Conservation (phyloP, 2,329 filamentous ascomycete genomes). For the Alternaria sp. region DNA sequence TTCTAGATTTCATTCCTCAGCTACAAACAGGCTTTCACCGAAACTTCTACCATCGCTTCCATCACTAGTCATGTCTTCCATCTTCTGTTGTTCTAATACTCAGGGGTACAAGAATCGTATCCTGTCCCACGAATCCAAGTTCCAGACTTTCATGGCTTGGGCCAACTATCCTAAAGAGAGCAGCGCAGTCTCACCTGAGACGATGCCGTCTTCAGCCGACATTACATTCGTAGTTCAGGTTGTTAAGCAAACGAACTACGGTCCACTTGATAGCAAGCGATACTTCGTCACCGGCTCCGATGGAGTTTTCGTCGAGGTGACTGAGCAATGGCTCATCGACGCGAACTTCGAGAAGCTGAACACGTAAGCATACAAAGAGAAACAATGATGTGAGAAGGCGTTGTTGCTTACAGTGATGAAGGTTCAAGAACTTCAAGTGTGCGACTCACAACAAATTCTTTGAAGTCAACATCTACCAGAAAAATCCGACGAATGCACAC, state of each 20-base stretch:
- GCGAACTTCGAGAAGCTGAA: slow-evolving; percentile 58
- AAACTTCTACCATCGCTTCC: not conserved
- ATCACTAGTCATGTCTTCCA: slow-evolving; percentile 20
- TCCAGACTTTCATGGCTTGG: slow-evolving; percentile 42
- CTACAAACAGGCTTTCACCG: not conserved
- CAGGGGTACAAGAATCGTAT: slow-evolving; percentile 20
- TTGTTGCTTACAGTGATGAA: slow-evolving; percentile 25
- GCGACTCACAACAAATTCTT: slow-evolving; percentile 57
- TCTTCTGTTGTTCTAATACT: slow-evolving; percentile 31
- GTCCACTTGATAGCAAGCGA: slow-evolving; percentile 54
- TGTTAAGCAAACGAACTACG: slow-evolving; percentile 57
- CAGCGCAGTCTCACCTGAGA: not conserved
- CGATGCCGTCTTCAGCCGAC: not conserved
- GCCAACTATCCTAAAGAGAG: slow-evolving; percentile 34
- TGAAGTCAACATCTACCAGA: slow-evolving; percentile 60
- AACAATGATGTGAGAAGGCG: not conserved
- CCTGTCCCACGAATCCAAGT: slow-evolving; percentile 34
- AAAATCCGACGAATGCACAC: slow-evolving; percentile 56
- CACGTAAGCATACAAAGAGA: slow-evolving; percentile 35
- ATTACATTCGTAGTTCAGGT: slow-evolving; percentile 50
- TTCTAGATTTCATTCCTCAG: not conserved
- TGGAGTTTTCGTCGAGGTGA: slow-evolving; percentile 41
- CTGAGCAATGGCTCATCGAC: slow-evolving; percentile 51
- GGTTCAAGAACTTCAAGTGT: slow-evolving; percentile 60
- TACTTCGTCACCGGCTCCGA: slow-evolving; percentile 49